A percentile compares a stretch with the other conserved stretches of the same genome.
Evolutionary conservation across 1,139 yeast species (phyloP).

Genomic region (Yamadazyma diddensiae): DNA sequence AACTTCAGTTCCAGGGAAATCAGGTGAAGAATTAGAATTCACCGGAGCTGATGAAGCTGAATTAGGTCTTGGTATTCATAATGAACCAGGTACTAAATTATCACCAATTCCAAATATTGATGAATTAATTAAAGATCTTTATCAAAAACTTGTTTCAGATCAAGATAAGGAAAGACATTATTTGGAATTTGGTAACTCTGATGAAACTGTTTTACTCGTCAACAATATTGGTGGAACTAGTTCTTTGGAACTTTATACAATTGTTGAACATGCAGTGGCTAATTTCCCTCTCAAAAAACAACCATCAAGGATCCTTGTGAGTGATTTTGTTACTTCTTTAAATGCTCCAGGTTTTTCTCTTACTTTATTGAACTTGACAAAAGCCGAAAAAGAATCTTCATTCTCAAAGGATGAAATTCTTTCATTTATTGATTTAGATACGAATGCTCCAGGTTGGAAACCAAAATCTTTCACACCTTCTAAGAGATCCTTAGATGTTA

Average conservation of each 20-base stretch:
- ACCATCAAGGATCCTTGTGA: constrained; percentile 67
- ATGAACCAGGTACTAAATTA: constrained; percentile 81
- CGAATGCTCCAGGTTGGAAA: constrained; percentile 85
- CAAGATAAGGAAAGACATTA: constrained; percentile 68
- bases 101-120: constrained; percentile 71
- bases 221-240: constrained; percentile 89
- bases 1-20: constrained; percentile 83
- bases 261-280: constrained; percentile 47
- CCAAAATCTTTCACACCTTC: constrained; percentile 34
- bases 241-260: constrained; percentile 66
- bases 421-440: constrained; percentile 59
- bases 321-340: constrained; percentile 80
- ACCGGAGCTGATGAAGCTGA: constrained; percentile 62
- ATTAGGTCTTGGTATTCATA: constrained; percentile 94
- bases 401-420: constrained; percentile 30
- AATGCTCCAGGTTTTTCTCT: constrained; percentile 91
- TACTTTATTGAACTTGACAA: constrained; percentile 66
- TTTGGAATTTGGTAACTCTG: constrained; percentile 57
- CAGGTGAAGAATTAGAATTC: constrained; percentile 30
- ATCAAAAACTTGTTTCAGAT: constrained; percentile 49
- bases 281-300: constrained; percentile 47
- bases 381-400: constrained; percentile 32
- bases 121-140: constrained; percentile 51
- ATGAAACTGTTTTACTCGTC: constrained; percentile 65
- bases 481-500: constrained; percentile 19